Evolutionary conservation across 139 green algal genomes (phyloP).

Genomic region (Closterium sp.): DNA sequence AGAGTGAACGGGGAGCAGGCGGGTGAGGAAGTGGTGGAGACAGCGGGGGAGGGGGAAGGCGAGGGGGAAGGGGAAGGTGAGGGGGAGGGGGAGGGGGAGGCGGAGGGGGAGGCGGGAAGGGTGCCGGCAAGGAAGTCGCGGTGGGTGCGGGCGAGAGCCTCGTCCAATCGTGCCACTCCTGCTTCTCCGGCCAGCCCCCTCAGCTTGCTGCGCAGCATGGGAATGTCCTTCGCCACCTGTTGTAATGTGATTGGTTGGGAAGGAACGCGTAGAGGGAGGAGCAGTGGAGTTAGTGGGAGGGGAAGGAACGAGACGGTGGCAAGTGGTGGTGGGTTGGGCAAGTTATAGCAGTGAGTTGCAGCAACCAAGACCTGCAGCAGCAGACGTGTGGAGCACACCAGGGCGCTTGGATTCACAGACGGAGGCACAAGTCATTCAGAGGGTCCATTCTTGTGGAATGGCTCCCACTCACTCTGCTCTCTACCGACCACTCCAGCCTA

Average conservation of each 20-base stretch:
- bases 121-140: neutral
- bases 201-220: conserved; percentile 72
- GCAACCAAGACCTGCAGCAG: no score
- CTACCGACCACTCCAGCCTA: no score
- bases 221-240: conserved; percentile 59
- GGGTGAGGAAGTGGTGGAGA: neutral
- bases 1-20: neutral
- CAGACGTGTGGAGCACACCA: no score
- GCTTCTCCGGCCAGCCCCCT: conserved; percentile 60
- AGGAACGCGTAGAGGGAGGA: neutral
- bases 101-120: neutral
- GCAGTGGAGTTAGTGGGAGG: neutral
- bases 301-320: neutral
- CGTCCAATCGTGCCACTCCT: conserved; percentile 69
- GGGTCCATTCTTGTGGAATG: neutral
- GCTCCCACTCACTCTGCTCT: no score
- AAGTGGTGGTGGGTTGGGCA: no score
- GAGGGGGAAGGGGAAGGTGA: conserved; percentile 1
- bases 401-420: no score
- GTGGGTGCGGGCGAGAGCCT: conserved; percentile 58
- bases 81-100: neutral
- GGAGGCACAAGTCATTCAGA: no score
- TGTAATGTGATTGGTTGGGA: neutral
- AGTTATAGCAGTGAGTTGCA: no score
- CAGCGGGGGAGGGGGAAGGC: neutral